phyloP scores from a whole-genome alignment of 495 filamentous ascomycete genomes.

The Entonaema liquescens region DNA sequence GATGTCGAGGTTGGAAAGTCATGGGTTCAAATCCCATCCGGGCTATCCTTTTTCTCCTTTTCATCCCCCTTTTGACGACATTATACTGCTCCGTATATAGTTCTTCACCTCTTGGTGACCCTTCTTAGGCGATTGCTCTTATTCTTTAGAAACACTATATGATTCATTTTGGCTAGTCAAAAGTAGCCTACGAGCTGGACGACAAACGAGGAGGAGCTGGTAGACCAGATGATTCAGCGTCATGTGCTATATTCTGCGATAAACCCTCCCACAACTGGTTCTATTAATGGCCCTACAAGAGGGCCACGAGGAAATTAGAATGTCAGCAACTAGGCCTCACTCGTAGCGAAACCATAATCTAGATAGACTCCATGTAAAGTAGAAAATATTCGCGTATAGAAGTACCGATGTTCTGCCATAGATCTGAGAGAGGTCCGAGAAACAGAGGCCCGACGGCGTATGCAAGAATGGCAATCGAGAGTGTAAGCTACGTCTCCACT shows the following conservation, averaged over 20 bases:
- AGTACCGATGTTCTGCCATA: constrained; percentile 45
- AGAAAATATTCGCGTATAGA: constrained; percentile 42
- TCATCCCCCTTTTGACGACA: constrained; percentile 35
- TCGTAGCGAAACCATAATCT: constrained; percentile 46
- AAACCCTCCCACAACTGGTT: constrained; percentile 57
- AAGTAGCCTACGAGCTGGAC: no score
- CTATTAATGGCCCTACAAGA: constrained; percentile 54
- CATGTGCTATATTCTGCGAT: constrained; percentile 56
- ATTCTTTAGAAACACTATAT: no score
- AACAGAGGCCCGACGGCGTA: constrained; percentile 53
- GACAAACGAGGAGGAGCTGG: no score
- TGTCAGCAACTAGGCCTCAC: constrained; percentile 39
- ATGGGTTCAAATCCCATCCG: no score
- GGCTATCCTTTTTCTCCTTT: no score
- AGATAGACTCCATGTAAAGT: constrained; percentile 49
- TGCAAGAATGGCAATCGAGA: constrained; percentile 62
- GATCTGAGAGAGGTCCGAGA: constrained; percentile 47
- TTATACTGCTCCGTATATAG: no score
- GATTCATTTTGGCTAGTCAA: no score
- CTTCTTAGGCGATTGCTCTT: no score
- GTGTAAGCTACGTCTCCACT: constrained; percentile 42
- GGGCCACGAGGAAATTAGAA: constrained; percentile 50
- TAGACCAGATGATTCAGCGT: constrained; percentile 72
- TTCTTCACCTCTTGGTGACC: no score
- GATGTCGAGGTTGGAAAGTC: no score